phyloP scores from a whole-genome alignment of 371 early-diverging fungal genomes.

The Mortierella sp. region DNA sequence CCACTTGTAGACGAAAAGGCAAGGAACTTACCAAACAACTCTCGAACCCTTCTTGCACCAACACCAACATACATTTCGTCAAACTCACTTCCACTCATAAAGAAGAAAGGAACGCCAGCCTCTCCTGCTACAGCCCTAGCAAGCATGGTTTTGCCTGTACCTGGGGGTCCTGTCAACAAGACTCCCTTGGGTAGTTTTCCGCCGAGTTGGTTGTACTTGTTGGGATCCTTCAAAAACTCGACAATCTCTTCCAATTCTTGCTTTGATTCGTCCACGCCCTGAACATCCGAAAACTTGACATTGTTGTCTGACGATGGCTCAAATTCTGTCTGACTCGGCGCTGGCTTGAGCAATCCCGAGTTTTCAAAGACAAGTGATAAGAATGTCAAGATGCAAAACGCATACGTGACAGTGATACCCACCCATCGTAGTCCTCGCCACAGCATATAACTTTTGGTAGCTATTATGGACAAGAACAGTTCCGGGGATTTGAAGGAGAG shows the following conservation, averaged over 20 bases:
- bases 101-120: slow-evolving; percentile 97
- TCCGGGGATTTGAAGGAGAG: no score
- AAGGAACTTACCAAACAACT: slow-evolving; percentile 69
- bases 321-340: slow-evolving; percentile 73
- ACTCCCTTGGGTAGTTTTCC: slow-evolving; percentile 97
- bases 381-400: slow-evolving; percentile 81
- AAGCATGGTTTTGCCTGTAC: slow-evolving; percentile 97
- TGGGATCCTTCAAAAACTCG: slow-evolving; percentile 92
- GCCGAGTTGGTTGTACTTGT: slow-evolving; percentile 90
- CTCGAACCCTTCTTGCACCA: slow-evolving; percentile 88
- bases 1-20: not conserved
- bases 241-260: slow-evolving; percentile 96
- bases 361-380: slow-evolving; percentile 80
- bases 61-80: slow-evolving; percentile 99
- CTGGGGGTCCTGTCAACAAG: slow-evolving; percentile 99
- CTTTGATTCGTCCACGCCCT: slow-evolving; percentile 98
- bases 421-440: slow-evolving; percentile 82
- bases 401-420: slow-evolving; percentile 78
- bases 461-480: no score
- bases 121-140: slow-evolving; percentile 94
- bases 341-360: slow-evolving; percentile 77
- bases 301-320: slow-evolving; percentile 73
- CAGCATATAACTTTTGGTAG: slow-evolving; percentile 68
- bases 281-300: slow-evolving; percentile 92
- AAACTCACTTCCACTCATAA: slow-evolving; percentile 97